Base-by-base conservation (phyloP, 2,329 filamentous ascomycete genomes). In the Colletotrichum lupini region DNA sequence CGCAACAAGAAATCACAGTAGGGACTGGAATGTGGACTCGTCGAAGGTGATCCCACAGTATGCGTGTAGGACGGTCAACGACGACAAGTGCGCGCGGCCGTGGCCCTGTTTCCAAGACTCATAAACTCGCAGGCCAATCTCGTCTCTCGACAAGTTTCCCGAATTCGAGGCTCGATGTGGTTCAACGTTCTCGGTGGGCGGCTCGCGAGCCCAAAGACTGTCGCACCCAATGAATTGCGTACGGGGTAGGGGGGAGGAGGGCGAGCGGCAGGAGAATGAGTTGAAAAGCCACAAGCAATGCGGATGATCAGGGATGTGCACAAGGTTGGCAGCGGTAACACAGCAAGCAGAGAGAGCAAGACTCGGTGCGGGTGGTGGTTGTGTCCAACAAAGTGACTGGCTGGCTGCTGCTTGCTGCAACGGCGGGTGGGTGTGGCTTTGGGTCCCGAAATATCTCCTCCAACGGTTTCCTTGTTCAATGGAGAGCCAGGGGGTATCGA, bases 11-110 rank as follows among this genome's bases (percentile, higher is more conserved):
- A 30, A 37, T 14, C 46, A 28, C 63, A 60, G 57, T 52, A 42
- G 63, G 11, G 62, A 67, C 62, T 74, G 72, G 68, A 72, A 74
- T 74, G 72, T 72, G 68, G 68, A 59, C 58, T 65, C 46, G 67
- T 22, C 42, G 37, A 22, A n/a, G 42, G 65, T 42, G 61, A 32
- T 61, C 53, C 26, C 1, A 49, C 42, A 49, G 42, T 49, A 53
- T 26, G 52, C 37, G 68, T 72, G 68, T 72, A 62, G 68, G 62
- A 68, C 42, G 42, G 58, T 74, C 72, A 74, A 63, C 61, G 62
- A 62, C 61, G 62, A 62, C 35, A 26, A 67, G 32, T 32, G 49
- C 56, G 61, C 61, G 49, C 56, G 49, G 67, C 61, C 62, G 70
- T 61, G 46, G 37, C 56, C 26, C 70, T 35, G 35, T 66, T 55